Base-by-base conservation (phyloP, 2,329 filamentous ascomycete genomes). In the Furcasterigmium sp. region DNA sequence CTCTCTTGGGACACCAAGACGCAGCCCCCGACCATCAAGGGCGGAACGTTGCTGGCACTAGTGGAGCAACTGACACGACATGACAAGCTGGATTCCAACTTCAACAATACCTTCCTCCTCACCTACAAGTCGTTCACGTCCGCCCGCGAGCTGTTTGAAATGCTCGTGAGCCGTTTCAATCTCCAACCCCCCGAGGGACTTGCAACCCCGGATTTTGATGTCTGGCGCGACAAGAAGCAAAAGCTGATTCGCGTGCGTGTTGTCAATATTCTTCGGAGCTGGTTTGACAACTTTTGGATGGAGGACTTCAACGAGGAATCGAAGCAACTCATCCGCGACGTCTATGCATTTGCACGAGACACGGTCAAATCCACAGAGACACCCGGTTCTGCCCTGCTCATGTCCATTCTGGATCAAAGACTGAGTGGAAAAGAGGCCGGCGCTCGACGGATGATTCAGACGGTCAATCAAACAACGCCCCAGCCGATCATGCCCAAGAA, bases 201-300 rank as follows among this genome's bases (percentile, higher is more conserved):
- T 40, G 80, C 72, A 8, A 76, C 80, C 42, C 68, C 77, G 30
- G 90, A 97, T 51, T 89, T 87, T 55, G 87, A 95, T 43, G 73
- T 79, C 23, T 98, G 93, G 93, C 81, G 87, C 28, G 89, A 95
- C 60, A 84, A 84, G 59, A 98, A 98, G 68, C 93, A 97, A 62
- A 96, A 94, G 59, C 86, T 89, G 5, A 96, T 97, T 48, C 81
- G 93, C 28, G 95, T 98, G 69, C 83, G 93, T 34, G 91, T 98
- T 3, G 90, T 98, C 51, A 98, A 97, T 58, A 97, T 96, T 51
- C 70, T 98, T 38, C 97, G 97, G 75, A 94, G 82, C 65, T 98
- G 93, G 93, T 93, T 98, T 53, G 93, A 97, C 60, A 91, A 86
- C 55, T 97, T 93, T 63, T 98, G 93, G 93, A 96, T 97, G 90